phyloP scores from a whole-genome alignment of 495 filamentous ascomycete species.

The Penicillium salamii region DNA sequence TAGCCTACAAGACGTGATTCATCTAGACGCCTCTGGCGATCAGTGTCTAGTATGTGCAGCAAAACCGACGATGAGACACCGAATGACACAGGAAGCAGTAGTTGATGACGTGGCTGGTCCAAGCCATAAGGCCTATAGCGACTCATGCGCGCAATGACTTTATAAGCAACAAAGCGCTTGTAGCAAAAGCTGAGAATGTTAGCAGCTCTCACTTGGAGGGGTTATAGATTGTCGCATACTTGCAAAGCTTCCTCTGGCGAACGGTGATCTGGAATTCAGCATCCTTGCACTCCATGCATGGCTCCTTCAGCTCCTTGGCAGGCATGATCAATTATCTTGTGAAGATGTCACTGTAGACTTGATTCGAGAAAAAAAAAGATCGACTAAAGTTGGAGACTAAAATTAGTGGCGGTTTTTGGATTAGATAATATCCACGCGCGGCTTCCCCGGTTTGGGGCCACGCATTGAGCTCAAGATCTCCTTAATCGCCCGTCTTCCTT shows the following conservation, averaged over 20 bases:
- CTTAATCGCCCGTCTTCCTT: conserved; percentile 7
- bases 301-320: conserved; percentile 29
- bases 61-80: conserved; percentile 79
- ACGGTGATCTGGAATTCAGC: conserved; percentile 35
- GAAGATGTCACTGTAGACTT: not conserved
- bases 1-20: conserved; percentile 48
- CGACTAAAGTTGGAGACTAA: not conserved
- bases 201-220: conserved; percentile 10
- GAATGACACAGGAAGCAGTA: conserved; percentile 78
- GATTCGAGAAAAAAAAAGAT: conserved; percentile 9
- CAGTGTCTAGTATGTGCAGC: conserved; percentile 69
- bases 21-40: conserved; percentile 57
- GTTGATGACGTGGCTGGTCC: conserved; percentile 39
- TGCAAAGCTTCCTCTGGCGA: conserved; percentile 45
- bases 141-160: conserved; percentile 73
- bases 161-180: conserved; percentile 66
- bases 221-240: conserved; percentile 29
- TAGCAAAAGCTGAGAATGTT: conserved; percentile 65
- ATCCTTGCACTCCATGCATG: conserved; percentile 44
- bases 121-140: conserved; percentile 48
- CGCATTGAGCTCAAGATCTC: conserved; percentile 22
- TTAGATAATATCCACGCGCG: conserved; percentile 36
- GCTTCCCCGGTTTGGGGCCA: conserved; percentile 31
- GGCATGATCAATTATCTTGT: conserved; percentile 31
- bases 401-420: conserved; percentile 18